Conservation (phyloP, 306 rosid species). For the Fagus sylvatica region DNA sequence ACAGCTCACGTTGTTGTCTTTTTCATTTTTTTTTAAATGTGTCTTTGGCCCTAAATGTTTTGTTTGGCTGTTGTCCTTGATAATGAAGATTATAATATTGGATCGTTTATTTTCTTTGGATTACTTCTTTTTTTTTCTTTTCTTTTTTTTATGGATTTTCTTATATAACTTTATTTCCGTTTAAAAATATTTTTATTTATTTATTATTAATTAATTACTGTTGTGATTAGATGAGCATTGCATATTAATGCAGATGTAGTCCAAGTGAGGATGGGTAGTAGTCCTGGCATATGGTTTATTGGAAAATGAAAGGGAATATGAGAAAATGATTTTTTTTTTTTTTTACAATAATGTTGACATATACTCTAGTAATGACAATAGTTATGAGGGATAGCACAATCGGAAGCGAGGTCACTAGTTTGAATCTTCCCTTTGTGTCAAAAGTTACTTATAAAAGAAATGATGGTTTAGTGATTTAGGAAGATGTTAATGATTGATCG, state of each 20-base stretch:
- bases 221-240: neutral
- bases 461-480: neutral
- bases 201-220: neutral
- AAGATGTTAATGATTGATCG: neutral
- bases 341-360: too few relatives aligned
- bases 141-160: too few relatives aligned
- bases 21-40: neutral
- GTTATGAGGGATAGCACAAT: too few relatives aligned
- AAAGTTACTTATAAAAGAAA: too few relatives aligned
- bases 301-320: too few relatives aligned
- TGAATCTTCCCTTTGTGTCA: too few relatives aligned
- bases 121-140: neutral
- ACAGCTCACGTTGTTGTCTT: neutral
- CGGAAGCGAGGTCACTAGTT: too few relatives aligned
- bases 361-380: too few relatives aligned
- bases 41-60: neutral
- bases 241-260: neutral
- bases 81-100: neutral
- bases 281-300: too few relatives aligned
- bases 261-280: too few relatives aligned
- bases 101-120: neutral
- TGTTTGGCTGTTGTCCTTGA: neutral
- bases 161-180: too few relatives aligned
- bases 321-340: too few relatives aligned
- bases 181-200: neutral